Evolutionary conservation across 2,329 filamentous ascomycete species (phyloP), one percentile per base, ranked within the genome.

Genomic region (Fusarium burgessii): DNA sequence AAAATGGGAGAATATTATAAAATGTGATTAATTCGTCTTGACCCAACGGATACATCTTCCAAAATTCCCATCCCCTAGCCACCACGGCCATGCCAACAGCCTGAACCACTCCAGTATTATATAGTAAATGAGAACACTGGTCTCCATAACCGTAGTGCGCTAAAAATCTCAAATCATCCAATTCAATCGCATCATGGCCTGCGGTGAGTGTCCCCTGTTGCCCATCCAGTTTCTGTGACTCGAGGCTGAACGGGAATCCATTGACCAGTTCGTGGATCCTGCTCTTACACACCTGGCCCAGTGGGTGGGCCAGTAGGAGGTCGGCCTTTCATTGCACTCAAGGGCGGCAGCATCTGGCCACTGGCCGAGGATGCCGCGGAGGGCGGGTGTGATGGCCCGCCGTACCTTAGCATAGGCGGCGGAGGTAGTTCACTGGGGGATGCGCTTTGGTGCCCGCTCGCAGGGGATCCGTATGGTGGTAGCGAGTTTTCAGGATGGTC

Each of bases 311-410:
- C 69, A 45, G 73, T 68, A 9, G 75, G 72, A 15, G 71, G 75
- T 3, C 73, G 70, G 7, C 79, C 78, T 43, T 88, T 85, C 68
- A 88, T 82, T 8, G 75, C 70, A 52, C 85, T 80, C 40, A 88
- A 72, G 4, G 86, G 85, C 8, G 86, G 86, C 5, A 88, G 77
- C 60, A 84, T 80, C 13, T 86, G 83, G 15, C 79, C 79, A 8
- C 80, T 79, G 2, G 78, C 77, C 3, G 81, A 78, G 10, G 81
- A 78, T n/a, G 80, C 73, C 12, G 80, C 78, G 5, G 82, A 82
- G 8, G 77, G 75, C n/a, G 80, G 82, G 2, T 81, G 80, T 41
- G 81, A 79, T 20, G 80, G 78, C 29, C 76, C 70, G 11, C 80
- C 77, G 58, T 84, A 86, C 8, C 72, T 72, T 8, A 80, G 76